Evolutionary conservation across 805 yeast genomes (phyloP), one percentile per base, ranked within the genome.

Genomic region (Lachancea sp.): DNA sequence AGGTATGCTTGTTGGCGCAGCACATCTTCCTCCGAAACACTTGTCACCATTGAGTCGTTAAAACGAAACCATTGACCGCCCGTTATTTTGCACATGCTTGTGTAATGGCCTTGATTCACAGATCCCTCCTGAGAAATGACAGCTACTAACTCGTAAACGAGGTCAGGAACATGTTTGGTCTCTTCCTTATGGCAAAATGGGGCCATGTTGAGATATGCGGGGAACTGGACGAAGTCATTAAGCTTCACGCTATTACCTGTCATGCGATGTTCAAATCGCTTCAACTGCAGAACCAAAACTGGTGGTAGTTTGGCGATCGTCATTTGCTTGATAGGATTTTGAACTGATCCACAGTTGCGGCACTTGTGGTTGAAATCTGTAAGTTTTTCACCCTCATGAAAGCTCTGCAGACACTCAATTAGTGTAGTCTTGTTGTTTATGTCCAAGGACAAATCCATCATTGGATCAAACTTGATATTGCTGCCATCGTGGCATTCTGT

Each of bases 91-190:
- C 86, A 76, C 56, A 82, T 73, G 15, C 93, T 82, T 12, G 90
- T 75, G 62, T 93, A 93, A 63, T 93, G 99, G 10, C 99, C 99
- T 1, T 97, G 93, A 60, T 88, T 88, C 6, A 91, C 93, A 16
- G 91, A 81, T 1, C 99, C 99, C 29, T 80, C 81, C 63, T 93
- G 99, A 55, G 88, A 80, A 9, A 93, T 83, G 27, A 90, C 78
- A 1, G 91, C 96, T 65, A 81, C 88, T 35, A 93, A 72, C 64
- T 91, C 96, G 64, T 85, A 91, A 1, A 79, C 65, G n/a, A 76
- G 58, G 43, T 71, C 65, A 26, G 72, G 68, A 26, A 56, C 53
- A 22, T 44, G 47, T n/a, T 29, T 42, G 7, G 43, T 11, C 13
- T 45, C 47, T 15, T 48, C 53, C 7, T 35, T 37, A 46, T 38